A percentile compares a stretch with the other conserved stretches of the same genome.
These are phyloP conservation scores for Syzygium aqueum DNA, from an alignment of 345 rosid species.

Conservation along the genomic window DNA sequence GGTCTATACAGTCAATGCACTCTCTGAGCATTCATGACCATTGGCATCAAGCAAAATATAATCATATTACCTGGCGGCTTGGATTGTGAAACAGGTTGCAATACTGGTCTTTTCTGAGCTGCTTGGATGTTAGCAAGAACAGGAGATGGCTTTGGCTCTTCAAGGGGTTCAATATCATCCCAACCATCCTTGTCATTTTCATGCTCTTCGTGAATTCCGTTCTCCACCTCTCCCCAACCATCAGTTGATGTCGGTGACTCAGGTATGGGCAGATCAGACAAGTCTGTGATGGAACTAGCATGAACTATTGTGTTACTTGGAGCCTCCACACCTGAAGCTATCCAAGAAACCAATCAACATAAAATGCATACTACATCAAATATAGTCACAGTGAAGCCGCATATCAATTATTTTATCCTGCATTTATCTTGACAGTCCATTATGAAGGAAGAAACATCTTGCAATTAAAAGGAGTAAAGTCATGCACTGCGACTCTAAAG, in stretches of 20 bases:
- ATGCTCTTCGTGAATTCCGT: conserved; percentile 64
- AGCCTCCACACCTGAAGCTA: conserved; percentile 37
- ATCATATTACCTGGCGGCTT: conserved; percentile 50
- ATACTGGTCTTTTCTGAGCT: conserved; percentile 79
- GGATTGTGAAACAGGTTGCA: conserved; percentile 47
- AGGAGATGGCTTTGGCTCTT: conserved; percentile 78
- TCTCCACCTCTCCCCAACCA: conserved; percentile 97
- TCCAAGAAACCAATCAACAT: conserved; percentile 6
- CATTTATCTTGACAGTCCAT: not conserved
- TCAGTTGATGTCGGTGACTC: conserved; percentile 88
- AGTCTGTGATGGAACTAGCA: conserved; percentile 58
- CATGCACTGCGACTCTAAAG: not conserved
- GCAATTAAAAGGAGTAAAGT: not conserved
- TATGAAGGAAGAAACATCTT: not conserved
- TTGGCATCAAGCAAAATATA: not conserved
- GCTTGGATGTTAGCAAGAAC: conserved; percentile 83
- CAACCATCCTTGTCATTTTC: conserved; percentile 92
- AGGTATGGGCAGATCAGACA: conserved; percentile 65
- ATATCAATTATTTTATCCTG: not conserved
- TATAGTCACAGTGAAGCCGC: not conserved
- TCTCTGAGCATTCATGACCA: not conserved
- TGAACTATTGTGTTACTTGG: conserved; percentile 38
- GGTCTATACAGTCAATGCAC: not conserved
- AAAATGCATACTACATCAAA: not conserved
- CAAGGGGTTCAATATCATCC: conserved; percentile 94